Evolutionary conservation across 2,329 filamentous ascomycete genomes (phyloP).

Genomic region (Penicillium oxalicum): DNA sequence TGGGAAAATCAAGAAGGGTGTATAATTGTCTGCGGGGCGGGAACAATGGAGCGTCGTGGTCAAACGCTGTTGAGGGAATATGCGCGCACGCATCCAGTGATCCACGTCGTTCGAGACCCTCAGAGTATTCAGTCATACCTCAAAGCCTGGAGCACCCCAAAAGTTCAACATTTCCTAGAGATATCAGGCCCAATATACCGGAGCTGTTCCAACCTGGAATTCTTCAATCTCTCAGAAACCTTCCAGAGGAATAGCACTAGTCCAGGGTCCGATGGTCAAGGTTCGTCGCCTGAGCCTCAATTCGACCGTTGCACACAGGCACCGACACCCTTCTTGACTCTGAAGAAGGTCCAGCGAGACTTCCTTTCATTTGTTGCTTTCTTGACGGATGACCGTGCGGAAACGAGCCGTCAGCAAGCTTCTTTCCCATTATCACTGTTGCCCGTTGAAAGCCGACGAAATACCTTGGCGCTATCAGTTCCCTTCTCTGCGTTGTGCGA

Average conservation of each 20-base stretch:
- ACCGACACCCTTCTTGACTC: constrained; percentile 56
- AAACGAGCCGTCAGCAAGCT: constrained; percentile 29
- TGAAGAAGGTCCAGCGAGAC: constrained; percentile 63
- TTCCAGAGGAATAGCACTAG: constrained; percentile 19
- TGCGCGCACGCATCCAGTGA: constrained; percentile 60
- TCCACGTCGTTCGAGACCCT: constrained; percentile 63
- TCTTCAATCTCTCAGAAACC: constrained; percentile 65
- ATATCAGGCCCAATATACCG: constrained; percentile 50
- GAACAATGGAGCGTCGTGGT: constrained; percentile 60
- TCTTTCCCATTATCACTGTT: constrained; percentile 60
- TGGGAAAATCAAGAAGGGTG: constrained; percentile 53
- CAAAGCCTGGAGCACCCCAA: constrained; percentile 49
- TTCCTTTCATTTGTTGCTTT: constrained; percentile 64
- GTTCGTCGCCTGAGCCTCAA: constrained; percentile 24
- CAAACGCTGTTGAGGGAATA: constrained; percentile 58
- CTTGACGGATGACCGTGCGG: constrained; percentile 41
- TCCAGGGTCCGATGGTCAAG: constrained; percentile 9
- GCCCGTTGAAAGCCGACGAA: constrained; percentile 54
- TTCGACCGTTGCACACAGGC: constrained; percentile 36
- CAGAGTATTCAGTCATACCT: constrained; percentile 60
- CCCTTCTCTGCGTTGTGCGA: constrained; percentile 53
- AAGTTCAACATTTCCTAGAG: constrained; percentile 55
- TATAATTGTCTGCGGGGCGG: constrained; percentile 66
- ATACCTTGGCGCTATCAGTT: constrained; percentile 63
- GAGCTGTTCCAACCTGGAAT: constrained; percentile 66